Base-by-base conservation (phyloP, 1,139 yeast species). In the Suhomyces bolitotheri region DNA sequence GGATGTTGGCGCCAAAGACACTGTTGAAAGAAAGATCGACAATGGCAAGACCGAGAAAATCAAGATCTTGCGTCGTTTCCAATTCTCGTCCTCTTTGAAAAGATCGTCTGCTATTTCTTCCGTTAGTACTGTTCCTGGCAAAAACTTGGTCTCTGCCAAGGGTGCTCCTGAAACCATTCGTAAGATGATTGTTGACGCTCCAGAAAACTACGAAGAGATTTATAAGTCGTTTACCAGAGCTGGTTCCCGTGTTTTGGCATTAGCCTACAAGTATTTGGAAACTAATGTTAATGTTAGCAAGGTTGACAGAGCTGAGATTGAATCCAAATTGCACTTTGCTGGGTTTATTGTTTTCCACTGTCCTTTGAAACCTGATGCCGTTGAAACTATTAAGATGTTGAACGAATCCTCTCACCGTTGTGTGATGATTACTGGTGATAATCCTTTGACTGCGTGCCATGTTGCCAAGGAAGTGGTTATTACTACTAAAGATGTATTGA, bases 131-230 rank as follows among this genome's bases (percentile, higher is more conserved):
- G 41, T 66, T 24, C 63, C 60, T n/a, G 70, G 70, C 31, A 76
- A 82, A 48, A 63, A 79, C 44, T 73, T 89, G 50, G 94, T 90
- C 33, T 84, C 96, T 49, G 96, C 83, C 29, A 94, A 94, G 64
- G 99, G 99, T 72, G 99, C 99, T 2, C 99, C 99, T n/a, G 99
- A 92, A 66, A 92, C 97, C 21, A 78, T 92, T 51, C 81, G 83
- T 56, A 73, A 71, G 37, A 88, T 94, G 87, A 66, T 94, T 48
- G 54, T 64, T 33, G 72, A 71, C 34, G 78, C 86, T 40, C 97
- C 98, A 25, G 77, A 67, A 24, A 72, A 80, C 49, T 92, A 92
- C 56, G 97, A 92, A 58, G 87, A 80, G 28, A 80, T 84, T 34
- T 94, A 79, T 66, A 90, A 90, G 63, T 80, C 90, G 7, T 94